Evolutionary conservation across 495 filamentous ascomycete species (phyloP).

Genomic region (Penicillium flavigenum): DNA sequence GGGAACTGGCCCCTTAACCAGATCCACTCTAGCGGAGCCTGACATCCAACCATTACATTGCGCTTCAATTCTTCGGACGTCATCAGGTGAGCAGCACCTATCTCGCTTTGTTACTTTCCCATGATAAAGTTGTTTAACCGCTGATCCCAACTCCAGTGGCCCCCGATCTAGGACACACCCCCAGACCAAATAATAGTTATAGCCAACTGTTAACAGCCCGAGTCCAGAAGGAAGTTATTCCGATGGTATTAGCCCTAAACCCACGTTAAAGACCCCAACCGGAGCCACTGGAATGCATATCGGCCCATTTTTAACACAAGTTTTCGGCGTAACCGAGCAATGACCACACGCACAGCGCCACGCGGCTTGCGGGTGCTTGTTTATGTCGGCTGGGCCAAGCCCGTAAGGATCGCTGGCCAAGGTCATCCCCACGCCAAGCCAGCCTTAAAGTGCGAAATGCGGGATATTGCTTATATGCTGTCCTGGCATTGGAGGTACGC

Average conservation of each 20-base stretch:
- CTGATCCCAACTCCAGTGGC: neutral
- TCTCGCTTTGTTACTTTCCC: neutral
- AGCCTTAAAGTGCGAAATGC: slow-evolving; percentile 9
- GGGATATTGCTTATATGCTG: slow-evolving; percentile 14
- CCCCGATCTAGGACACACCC: neutral
- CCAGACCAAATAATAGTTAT: neutral
- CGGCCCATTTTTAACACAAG: slow-evolving; percentile 6
- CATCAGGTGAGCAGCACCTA: neutral
- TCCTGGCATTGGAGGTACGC: slow-evolving; percentile 18
- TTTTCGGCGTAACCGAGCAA: slow-evolving; percentile 14
- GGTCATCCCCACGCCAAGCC: slow-evolving; percentile 20
- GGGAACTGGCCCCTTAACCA: slow-evolving; percentile 6
- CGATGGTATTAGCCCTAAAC: neutral
- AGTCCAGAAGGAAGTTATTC: neutral
- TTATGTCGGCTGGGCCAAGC: slow-evolving; percentile 15
- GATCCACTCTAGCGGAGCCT: slow-evolving; percentile 5
- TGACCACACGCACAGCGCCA: slow-evolving; percentile 19
- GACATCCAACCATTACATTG: neutral
- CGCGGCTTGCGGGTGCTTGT: slow-evolving; percentile 8
- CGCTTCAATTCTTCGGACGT: neutral
- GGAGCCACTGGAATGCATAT: slow-evolving; percentile 4
- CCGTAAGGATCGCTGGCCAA: slow-evolving; percentile 19
- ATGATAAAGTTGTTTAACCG: neutral
- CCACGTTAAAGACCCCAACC: neutral
- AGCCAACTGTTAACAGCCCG: slow-evolving; percentile 5